Conservation (phyloP, 163 green algal species). For the Chlorella variabilis region DNA sequence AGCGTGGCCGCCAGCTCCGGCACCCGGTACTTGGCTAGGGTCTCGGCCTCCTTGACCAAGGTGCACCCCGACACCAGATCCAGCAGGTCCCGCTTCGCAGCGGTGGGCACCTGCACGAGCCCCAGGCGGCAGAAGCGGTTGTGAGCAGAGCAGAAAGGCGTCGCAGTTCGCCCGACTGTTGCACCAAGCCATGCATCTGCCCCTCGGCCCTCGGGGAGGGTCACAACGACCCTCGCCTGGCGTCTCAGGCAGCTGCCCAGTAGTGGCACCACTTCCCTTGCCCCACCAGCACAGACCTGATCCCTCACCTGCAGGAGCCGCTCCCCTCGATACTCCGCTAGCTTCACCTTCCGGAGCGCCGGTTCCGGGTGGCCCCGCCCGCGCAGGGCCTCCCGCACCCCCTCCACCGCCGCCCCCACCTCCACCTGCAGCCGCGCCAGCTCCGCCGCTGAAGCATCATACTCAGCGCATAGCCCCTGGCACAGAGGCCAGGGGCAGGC, state of each 20-base stretch:
- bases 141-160: too few relatives aligned
- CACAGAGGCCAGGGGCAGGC: too few relatives aligned
- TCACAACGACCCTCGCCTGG: too few relatives aligned
- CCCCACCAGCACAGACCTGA: too few relatives aligned
- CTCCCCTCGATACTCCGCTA: constrained; percentile 21
- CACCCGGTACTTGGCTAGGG: constrained; percentile 23
- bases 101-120: constrained; percentile 19
- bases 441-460: constrained; percentile 3
- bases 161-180: too few relatives aligned
- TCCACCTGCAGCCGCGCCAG: constrained; percentile 7
- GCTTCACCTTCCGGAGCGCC: constrained; percentile 12
- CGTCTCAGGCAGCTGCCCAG: too few relatives aligned
- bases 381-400: not conserved
- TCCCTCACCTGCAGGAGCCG: constrained; percentile 23
- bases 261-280: too few relatives aligned
- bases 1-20: not conserved
- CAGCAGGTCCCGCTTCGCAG: not conserved
- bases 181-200: too few relatives aligned
- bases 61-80: too few relatives aligned
- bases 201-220: too few relatives aligned
- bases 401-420: not conserved
- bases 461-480: constrained; percentile 33
- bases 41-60: constrained; percentile 44
- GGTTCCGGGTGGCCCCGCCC: not conserved
- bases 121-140: too few relatives aligned